Base-by-base conservation (phyloP, 2,329 filamentous ascomycete genomes). In the Hortaea werneckii region DNA sequence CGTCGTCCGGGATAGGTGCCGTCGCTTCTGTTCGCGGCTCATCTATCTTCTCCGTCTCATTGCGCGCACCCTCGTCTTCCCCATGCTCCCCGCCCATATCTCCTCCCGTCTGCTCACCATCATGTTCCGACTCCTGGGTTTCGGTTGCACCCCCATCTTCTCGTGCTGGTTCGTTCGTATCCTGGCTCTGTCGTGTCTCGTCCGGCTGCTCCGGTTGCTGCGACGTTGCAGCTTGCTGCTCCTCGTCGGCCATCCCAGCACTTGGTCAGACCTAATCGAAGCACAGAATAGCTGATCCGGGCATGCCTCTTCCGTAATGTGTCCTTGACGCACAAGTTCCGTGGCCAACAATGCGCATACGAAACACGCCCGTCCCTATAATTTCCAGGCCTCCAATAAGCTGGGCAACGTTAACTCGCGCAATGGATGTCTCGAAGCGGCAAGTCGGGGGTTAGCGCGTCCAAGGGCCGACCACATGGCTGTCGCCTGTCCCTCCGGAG, bases 231-330 rank as follows among this genome's bases (percentile, higher is more conserved):
- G 44, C 48, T 37, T 48, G 50, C 30, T 58, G 48, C 49, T 58
- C 55, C 40, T 42, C 46, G 42, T 56, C 53, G 49, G 58, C 56
- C 57, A 61, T 61, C 46, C 53, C 56, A 58, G 55, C 58, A 54
- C 58, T 58, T 55, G 57, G 54, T 49, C 47, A 43, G 38, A 44
- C 40, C 44, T 27, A 12, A 40, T 29, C 40, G 42, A 40, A 40
- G 20, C 37, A 13, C 9, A 9, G 10, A 40, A 40, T 40, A 20
- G 9, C 37, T 40, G 8, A 13, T 20, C 11, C 9, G 9, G 10
- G n/a, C 37, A 40, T 26, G 20, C 20, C n/a, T 40, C 11, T 40
- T 10, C 32, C 12, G 10, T 12, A 37, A 37, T 2, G 10, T 10
- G 12, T 37, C 10, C 12, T 37, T 37, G 32, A 37, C 12, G 10